These are phyloP conservation scores for Polyporus tsugae DNA, from an alignment of 1,284 basidiomycete genomes.

Conservation along the genomic window DNA sequence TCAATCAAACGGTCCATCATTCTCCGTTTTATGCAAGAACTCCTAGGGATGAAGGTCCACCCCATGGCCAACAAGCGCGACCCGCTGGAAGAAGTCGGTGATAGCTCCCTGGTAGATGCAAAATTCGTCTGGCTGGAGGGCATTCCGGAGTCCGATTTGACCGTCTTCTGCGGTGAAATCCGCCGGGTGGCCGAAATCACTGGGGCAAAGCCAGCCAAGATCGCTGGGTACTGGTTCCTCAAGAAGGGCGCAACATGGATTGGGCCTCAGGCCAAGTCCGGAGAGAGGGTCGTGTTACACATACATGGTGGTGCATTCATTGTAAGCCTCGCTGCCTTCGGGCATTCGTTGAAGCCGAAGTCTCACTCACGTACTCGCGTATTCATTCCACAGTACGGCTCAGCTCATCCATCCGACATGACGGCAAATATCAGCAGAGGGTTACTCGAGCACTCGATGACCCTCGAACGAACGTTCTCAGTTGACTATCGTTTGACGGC, in stretches of 20 bases:
- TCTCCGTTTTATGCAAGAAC: conserved; percentile 17
- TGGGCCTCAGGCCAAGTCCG: conserved; percentile 36
- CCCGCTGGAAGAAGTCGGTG: conserved; percentile 11
- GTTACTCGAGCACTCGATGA: conserved; percentile 20
- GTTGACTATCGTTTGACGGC: conserved; percentile 44
- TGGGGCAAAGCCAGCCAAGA: conserved; percentile 38
- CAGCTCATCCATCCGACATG: conserved; percentile 36
- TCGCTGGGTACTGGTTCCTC: conserved; percentile 50
- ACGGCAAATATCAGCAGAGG: conserved; percentile 32
- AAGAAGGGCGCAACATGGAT: conserved; percentile 28
- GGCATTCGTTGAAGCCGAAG: background rate
- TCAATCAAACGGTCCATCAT: conserved; percentile 28
- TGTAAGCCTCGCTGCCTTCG: background rate
- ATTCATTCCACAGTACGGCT: conserved; percentile 37
- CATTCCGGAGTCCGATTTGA: conserved; percentile 13
- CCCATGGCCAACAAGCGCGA: conserved; percentile 1
- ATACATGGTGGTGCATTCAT: conserved; percentile 60
- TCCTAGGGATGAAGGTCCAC: conserved; percentile 9
- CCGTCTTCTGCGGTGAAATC: conserved; percentile 26
- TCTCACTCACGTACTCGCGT: background rate
- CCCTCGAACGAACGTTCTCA: conserved; percentile 33
- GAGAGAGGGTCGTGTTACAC: conserved; percentile 56
- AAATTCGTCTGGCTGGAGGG: conserved; percentile 34
- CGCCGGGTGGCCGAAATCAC: conserved; percentile 33
- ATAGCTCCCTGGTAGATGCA: conserved; percentile 21